Conservation (phyloP, 495 filamentous ascomycete genomes). For the Apodospora peruviana region DNA sequence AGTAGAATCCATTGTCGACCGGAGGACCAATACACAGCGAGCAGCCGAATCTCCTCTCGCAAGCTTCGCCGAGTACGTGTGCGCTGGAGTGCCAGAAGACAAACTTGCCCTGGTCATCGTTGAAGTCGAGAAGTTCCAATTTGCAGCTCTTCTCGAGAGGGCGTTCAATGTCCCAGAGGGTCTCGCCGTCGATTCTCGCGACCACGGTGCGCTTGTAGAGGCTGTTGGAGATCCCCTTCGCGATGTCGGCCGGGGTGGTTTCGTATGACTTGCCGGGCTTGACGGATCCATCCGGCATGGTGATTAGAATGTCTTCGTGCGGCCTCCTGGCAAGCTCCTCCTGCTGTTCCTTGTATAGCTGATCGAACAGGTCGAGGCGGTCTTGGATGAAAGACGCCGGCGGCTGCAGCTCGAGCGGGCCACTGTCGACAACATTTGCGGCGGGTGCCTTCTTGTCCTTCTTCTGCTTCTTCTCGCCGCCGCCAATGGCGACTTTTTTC, state of each 20-base stretch:
- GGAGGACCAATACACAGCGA: conserved; percentile 82
- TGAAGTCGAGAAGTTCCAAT: conserved; percentile 77
- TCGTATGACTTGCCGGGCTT: conserved; percentile 64
- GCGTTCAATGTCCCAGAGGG: conserved; percentile 85
- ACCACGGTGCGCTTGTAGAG: conserved; percentile 73
- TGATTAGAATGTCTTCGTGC: conserved; percentile 61
- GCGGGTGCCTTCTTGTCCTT: conserved; percentile 38
- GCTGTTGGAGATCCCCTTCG: conserved; percentile 61
- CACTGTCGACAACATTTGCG: conserved; percentile 26
- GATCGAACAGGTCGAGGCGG: conserved; percentile 81
- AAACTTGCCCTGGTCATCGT: conserved; percentile 69
- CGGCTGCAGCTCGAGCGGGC: conserved; percentile 54
- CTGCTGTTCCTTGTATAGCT: conserved; percentile 75
- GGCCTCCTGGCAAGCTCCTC: conserved; percentile 63
- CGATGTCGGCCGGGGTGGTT: conserved; percentile 63
- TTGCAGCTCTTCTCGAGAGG: conserved; percentile 78
- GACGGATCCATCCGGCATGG: conserved; percentile 56
- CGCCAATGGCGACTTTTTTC: conserved; percentile 27
- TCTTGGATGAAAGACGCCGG: conserved; percentile 75
- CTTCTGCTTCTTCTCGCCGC: conserved; percentile 30
- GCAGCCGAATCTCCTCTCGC: conserved; percentile 83
- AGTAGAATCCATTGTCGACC: conserved; percentile 89
- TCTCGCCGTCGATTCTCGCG: conserved; percentile 66
- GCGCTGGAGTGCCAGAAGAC: conserved; percentile 71
- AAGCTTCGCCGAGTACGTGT: conserved; percentile 89